Base-by-base conservation (phyloP, 2,329 filamentous ascomycete species). In the Verticillium dahliae region DNA sequence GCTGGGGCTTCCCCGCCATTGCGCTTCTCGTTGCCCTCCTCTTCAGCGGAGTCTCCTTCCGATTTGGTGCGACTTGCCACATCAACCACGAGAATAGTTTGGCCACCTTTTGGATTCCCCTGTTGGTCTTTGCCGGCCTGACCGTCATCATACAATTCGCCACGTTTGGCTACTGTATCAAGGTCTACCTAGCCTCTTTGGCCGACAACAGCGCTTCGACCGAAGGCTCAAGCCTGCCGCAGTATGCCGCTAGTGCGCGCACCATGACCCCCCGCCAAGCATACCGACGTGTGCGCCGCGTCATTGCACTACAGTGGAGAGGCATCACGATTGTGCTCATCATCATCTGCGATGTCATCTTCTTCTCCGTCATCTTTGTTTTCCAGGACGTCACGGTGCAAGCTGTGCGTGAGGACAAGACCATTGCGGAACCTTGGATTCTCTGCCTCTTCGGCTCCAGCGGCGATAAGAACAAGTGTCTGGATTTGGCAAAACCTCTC, bases 241-340 rank as follows among this genome's bases (percentile, higher is more conserved):
- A 88, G 0, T 93, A 93, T 75, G 83, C 85, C 13, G 86, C 85
- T 70, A 96, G 91, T 73, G 78, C 93, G 61, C 85, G 85, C 65
- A 91, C 88, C 63, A 85, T 92, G 72, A 91, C 90, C 9, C 92
- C 93, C 11, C 86, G 90, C 60, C 92, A 96, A 70, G 91, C 96
- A 2, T 97, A 96, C 72, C 88, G 90, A 65, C 87, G 95, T 68
- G 85, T 99, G 41, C 87, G 88, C 66, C 89, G 92, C 67, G 92
- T 98, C 18, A 84, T 99, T 41, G 87, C 90, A 72, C 85, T 98
- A 4, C 95, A 99, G 75, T 99, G 95, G 95, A 86, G 94, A 68
- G 94, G 93, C 55, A 94, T 97, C 63, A 85, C 87, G 54, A 91
- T 98, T 63, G 92, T 97, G 14, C 80, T 96, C 59, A 89, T 97